Evolutionary conservation across 1,139 yeast species (phyloP), one percentile per base, ranked within the genome.

Genomic region (Lodderomyces beijingensis): DNA sequence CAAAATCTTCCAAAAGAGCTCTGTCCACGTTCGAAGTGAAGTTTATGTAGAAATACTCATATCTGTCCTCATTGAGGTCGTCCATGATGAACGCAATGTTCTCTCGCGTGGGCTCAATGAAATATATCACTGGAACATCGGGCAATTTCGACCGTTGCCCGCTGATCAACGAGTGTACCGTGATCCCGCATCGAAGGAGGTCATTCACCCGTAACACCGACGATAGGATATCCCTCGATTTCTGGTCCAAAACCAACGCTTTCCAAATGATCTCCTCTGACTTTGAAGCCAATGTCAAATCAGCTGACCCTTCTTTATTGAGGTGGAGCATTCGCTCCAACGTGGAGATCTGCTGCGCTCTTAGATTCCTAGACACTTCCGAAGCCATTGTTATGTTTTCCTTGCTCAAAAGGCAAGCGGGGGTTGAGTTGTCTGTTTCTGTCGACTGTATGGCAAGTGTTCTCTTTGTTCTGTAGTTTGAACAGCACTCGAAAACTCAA

Each of bases 121-220:
- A 89, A 59, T 93, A 91, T 30, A 93, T 77, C 3, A 79, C 98
- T 1, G 97, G 96, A 6, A 89, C 97, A 49, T 91, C 98, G 1
- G 95, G 87, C 35, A 91, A 69, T 2, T 91, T 74, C 16, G 89
- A 75, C 42, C 98, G 66, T 37, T 74, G 75, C 31, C 85, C 67
- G 37, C 70, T 68, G 35, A 89, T 76, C 37, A 83, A 60, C 41
- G 91, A 70, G 55, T 91, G 97, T 45, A 88, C 83, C 0, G 98
- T 91, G 36, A 91, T 79, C 4, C 97, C 97, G 49, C 87, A 84
- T 40, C 82, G 77, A 49, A 89, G 69, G 46, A 91, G 66, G 53
- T 93, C 98, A 50, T 87, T 88, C 39, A 91, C 96, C 40, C 97
- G 69, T 39, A 93, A 60, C 7, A 91, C 93, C 6, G 95, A 84